A percentile compares a stretch with the other conserved stretches of the same genome.
These are phyloP conservation scores for Aspergillus novofumigatus DNA, from an alignment of 2,329 filamentous ascomycete species.

Conservation along the genomic window DNA sequence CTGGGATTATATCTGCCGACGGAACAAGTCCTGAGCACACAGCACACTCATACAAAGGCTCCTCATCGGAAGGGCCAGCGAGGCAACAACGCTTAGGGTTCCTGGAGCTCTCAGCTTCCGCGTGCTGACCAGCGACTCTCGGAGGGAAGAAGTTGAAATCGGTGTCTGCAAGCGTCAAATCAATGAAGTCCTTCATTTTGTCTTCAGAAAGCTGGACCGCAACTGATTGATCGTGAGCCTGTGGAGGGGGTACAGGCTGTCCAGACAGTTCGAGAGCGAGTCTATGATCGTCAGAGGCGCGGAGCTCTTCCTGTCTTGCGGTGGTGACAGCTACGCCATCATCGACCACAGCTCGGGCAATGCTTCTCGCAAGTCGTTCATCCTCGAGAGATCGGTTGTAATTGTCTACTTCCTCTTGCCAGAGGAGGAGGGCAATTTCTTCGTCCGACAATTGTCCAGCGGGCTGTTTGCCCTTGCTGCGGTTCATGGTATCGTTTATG, in stretches of 20 bases:
- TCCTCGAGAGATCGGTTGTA: not conserved
- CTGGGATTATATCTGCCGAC: not conserved
- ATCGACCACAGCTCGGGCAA: not conserved
- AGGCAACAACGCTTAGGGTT: not conserved
- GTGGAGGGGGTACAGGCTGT: not conserved
- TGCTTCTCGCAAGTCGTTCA: slow-evolving; percentile 3
- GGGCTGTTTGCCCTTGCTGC: not conserved
- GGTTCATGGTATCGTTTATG: no score
- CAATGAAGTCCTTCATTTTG: not conserved
- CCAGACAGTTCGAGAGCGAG: slow-evolving; percentile 1
- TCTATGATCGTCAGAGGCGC: not conserved
- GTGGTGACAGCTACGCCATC: slow-evolving; percentile 6
- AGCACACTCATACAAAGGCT: slow-evolving; percentile 1
- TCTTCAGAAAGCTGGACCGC: not conserved
- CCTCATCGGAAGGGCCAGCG: not conserved
- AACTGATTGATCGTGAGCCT: not conserved
- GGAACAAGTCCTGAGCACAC: slow-evolving; percentile 4
- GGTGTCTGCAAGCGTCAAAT: not conserved
- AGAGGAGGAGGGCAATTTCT: slow-evolving; percentile 2
- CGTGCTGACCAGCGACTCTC: no score
- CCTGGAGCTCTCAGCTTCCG: not conserved
- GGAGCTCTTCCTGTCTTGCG: slow-evolving; percentile 6
- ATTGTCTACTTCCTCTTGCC: slow-evolving; percentile 2
- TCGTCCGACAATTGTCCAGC: not conserved
- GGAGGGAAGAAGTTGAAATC: not conserved